Base-by-base conservation (phyloP, 192 early-diverging fungal species). In the Coemansia sp. region DNA sequence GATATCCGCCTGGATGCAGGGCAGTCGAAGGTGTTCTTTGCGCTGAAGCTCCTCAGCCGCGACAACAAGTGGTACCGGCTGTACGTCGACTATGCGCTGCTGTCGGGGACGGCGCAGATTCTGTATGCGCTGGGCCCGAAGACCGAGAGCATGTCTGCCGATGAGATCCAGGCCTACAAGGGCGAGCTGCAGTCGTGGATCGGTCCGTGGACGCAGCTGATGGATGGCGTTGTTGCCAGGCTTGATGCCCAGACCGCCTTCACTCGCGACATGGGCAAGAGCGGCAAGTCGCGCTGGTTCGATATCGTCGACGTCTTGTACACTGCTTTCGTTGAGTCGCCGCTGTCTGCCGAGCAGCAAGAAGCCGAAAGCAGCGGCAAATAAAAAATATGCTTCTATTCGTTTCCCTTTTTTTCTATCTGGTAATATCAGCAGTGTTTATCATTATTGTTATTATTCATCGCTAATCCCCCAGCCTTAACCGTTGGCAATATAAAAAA, bases 201-300 rank as follows among this genome's bases (percentile, higher is more conserved):
- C 4, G 42, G 67, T 6, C 50, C 54, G 46, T 78, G 79, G 79
- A 40, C 54, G 14, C 59, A 44, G 41, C 50, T 63, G 11, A 49
- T 73, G 49, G 56, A 55, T 25, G 56, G 17, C 14, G 79, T 76
- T 13, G 16, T 82, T 0, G 45, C 57, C 0, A 51, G 53, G 17
- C 65, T 80, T 14, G 74, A 82, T 49, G 19, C n/a, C 10, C 57
- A 72, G 61, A 74, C 79, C 12, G 74, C 62, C 10, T 82, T 82
- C 50, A 82, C 79, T 4, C 67, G 69, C 16, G 79, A 82, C 37
- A 82, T 76, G 74, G 77, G 79, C 55, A 76, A 76, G 71, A 55
- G 48, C 40, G 79, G 79, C 49, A 82, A 82, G 68, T 82, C 79
- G 25, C 68, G 79, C 7, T 69, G 59, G 71, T 76, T 67, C 53